Evolutionary conservation across 257 asterid genomes (phyloP), one percentile per base, ranked within the genome.

Genomic region (Lycium ferocissimum): DNA sequence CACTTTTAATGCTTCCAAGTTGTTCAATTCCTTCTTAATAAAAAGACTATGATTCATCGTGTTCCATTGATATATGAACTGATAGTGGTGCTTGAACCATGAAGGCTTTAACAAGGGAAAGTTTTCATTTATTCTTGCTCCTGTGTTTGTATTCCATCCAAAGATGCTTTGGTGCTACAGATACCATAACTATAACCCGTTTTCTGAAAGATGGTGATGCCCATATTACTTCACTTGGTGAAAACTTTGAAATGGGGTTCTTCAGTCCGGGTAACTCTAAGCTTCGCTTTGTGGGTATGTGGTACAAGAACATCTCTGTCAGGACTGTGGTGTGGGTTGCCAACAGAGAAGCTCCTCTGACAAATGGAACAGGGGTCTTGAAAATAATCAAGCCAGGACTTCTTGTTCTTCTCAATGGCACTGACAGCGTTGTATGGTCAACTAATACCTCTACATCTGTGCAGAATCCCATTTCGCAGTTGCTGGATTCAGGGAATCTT

Each of bases 241-340:
- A 83, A 69, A 84, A 47, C 8, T 87, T 85, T 22, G 86, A 56
- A 35, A 75, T 87, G 18, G 90, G 88, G 0, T 87, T 87, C 37
- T 87, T 87, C 37, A n/a, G 70, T 7, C 80, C 79, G 10, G 80
- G 72, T 12, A 79, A 38, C 57, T 85, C 85, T 7, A 69, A 76
- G 9, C 67, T 83, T n/a, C 53, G 83, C 6, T 87, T 78, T 37
- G 7, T 87, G 7, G 90, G 90, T 53, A 85, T 87, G 35, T 87
- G 90, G 90, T 85, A 85, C 82, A 85, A 70, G 80, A 85, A 33
- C 8, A 75, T 75, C 1, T 57, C 85, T 49, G 85, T 84, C 3
- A 18, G 67, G 1, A 73, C 72, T 0, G 51, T 87, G 37, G 88
- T 85, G 3, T 87, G 90, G 90, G 86, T 87, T 43, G 90, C 90